Evolutionary conservation across 306 rosid species (phyloP).

Genomic region (Rosa chinensis): DNA sequence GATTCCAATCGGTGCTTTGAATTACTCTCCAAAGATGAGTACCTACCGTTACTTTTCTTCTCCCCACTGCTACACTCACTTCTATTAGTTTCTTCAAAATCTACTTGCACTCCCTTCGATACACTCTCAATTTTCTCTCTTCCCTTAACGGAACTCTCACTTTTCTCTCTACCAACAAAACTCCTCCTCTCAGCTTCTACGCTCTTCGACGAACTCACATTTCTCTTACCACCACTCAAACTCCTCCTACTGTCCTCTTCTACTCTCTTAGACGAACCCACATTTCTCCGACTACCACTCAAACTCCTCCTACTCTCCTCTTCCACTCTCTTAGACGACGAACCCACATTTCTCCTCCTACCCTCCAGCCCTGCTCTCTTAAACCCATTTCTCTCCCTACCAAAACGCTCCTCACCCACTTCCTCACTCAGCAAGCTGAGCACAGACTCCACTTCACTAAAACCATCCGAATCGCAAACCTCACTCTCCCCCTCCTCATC

Average conservation of each 20-base stretch:
- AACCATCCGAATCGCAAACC: constrained; percentile 30
- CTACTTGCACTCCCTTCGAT: constrained; percentile 40
- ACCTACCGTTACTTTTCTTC: constrained; percentile 22
- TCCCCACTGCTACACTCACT: constrained; percentile 19
- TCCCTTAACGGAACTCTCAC: constrained; percentile 20
- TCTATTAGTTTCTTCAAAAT: constrained; percentile 32
- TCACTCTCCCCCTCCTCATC: constrained; percentile 44
- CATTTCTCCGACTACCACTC: constrained; percentile 38
- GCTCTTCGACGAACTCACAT: constrained; percentile 29
- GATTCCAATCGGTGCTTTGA: constrained; percentile 19
- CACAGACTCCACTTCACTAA: constrained; percentile 56
- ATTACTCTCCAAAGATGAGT: constrained; percentile 14
- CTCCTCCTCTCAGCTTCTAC: constrained; percentile 40
- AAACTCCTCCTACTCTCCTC: constrained; percentile 35
- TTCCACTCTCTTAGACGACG: constrained; percentile 43
- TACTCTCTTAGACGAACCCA: background rate
- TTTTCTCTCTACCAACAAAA: constrained; percentile 33
- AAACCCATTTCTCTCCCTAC: constrained; percentile 31
- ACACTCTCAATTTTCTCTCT: background rate
- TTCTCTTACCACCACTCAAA: constrained; percentile 35
- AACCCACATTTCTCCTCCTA: constrained; percentile 36
- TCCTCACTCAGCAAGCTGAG: constrained; percentile 76
- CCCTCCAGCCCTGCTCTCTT: constrained; percentile 44
- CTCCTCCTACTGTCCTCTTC: background rate
- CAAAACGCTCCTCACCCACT: constrained; percentile 37